These are phyloP conservation scores for Linum trigynum DNA, from an alignment of 345 rosid species.

Conservation along the genomic window DNA sequence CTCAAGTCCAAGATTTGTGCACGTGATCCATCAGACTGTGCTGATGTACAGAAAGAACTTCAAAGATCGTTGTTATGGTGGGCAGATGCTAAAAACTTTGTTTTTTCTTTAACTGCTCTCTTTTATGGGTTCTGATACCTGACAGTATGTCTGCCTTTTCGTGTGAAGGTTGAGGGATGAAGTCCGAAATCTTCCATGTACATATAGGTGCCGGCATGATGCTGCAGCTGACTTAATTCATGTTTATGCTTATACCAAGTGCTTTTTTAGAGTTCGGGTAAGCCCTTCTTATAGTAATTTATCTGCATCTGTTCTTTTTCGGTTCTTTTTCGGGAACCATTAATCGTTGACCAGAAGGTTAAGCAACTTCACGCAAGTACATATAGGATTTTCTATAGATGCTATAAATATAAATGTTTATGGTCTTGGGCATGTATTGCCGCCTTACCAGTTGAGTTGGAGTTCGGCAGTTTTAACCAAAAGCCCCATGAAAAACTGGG, in stretches of 20 bases:
- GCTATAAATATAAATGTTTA: too few relatives aligned
- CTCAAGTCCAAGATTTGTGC: constrained; percentile 60
- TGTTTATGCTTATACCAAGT: constrained; percentile 79
- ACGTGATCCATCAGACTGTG: constrained; percentile 63
- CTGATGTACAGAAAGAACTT: constrained; percentile 55
- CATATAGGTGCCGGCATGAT: constrained; percentile 88
- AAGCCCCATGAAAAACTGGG: too few relatives aligned
- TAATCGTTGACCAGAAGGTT: background rate
- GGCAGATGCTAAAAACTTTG: constrained; percentile 17
- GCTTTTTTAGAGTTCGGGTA: constrained; percentile 71
- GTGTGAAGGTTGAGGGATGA: constrained; percentile 89
- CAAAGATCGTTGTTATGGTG: constrained; percentile 87
- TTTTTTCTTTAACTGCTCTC: constrained; percentile 8
- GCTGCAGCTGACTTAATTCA: constrained; percentile 99
- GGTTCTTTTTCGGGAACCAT: background rate
- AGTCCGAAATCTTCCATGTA: constrained; percentile 74
- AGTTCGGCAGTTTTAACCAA: too few relatives aligned
- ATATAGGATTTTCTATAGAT: too few relatives aligned
- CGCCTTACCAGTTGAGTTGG: too few relatives aligned
- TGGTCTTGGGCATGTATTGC: too few relatives aligned
- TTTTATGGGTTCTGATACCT: background rate
- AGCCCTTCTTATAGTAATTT: constrained; percentile 14
- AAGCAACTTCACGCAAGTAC: too few relatives aligned
- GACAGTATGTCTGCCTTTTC: constrained; percentile 3
- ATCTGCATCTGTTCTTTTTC: background rate